phyloP scores from a whole-genome alignment of 441 rosid genomes.

The Erysimum cheiri region DNA sequence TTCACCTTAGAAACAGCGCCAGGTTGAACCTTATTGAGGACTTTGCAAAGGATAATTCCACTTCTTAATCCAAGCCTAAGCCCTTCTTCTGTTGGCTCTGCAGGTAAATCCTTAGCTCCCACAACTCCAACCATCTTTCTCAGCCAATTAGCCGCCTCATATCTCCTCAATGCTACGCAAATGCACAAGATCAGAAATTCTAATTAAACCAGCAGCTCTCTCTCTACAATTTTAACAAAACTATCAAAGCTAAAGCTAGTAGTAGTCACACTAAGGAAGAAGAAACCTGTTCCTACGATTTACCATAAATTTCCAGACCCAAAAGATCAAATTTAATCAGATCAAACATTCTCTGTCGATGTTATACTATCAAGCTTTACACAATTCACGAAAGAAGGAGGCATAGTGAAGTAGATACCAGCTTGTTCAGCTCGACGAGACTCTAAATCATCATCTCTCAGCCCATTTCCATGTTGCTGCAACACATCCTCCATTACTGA shows the following conservation, averaged over 20 bases:
- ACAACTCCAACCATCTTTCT: slow-evolving; percentile 85
- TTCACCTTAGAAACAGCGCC: slow-evolving; percentile 82
- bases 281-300: neutral
- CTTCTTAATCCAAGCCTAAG: slow-evolving; percentile 88
- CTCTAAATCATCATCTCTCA: slow-evolving; percentile 69
- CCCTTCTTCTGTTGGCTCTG: slow-evolving; percentile 88
- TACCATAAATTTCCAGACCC: neutral
- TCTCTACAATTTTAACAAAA: neutral
- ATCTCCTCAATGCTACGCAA: slow-evolving; percentile 69
- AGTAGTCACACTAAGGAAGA: neutral
- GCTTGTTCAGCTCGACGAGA: slow-evolving; percentile 86
- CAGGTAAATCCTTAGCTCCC: slow-evolving; percentile 83
- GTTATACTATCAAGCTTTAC: slow-evolving; percentile 8
- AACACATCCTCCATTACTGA: slow-evolving; percentile 87
- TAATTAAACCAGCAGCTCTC: neutral
- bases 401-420: slow-evolving; percentile 47
- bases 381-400: neutral
- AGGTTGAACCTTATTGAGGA: slow-evolving; percentile 76
- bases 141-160: slow-evolving; percentile 90
- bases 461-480: slow-evolving; percentile 72
- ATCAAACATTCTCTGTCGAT: slow-evolving; percentile 6
- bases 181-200: slow-evolving; percentile 22
- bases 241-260: neutral
- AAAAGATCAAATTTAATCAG: slow-evolving; percentile 2
- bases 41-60: slow-evolving; percentile 88